A percentile compares a stretch with the other conserved stretches of the same genome.
Evolutionary conservation across 2,329 filamentous ascomycete species (phyloP).

Genomic region (Cylindrodendrum hubeiense): DNA sequence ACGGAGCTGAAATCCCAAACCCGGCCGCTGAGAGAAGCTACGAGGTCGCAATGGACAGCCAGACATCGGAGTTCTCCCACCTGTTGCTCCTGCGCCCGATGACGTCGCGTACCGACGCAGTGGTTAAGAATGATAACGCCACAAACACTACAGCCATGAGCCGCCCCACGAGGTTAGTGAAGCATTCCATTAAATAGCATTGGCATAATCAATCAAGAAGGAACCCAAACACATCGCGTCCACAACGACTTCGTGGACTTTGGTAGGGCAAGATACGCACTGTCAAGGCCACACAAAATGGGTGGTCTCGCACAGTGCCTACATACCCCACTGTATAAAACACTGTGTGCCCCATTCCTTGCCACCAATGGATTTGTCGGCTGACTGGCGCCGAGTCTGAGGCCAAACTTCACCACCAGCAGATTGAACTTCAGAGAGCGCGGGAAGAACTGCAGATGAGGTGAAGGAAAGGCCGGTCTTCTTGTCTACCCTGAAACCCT

Average conservation of each 20-base stretch:
- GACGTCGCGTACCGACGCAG: not conserved
- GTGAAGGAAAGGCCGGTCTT: not conserved
- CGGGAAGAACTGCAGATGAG: conserved; percentile 11
- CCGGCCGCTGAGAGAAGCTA: not conserved
- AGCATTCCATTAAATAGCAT: not conserved
- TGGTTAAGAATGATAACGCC: not conserved
- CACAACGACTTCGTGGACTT: not conserved
- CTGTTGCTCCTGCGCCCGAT: not conserved
- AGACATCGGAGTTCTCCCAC: not conserved
- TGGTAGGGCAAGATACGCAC: conserved; percentile 4
- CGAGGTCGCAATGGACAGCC: too few relatives aligned
- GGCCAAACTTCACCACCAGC: conserved; percentile 20
- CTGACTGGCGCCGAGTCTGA: conserved; percentile 17
- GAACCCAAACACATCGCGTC: not conserved
- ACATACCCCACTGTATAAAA: conserved; percentile 10
- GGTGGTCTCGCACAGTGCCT: conserved; percentile 3
- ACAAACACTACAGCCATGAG: not conserved
- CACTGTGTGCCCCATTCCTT: conserved; percentile 28
- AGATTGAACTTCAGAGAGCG: conserved; percentile 3
- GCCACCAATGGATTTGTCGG: conserved; percentile 26
- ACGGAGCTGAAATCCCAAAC: not conserved
- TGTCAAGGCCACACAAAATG: not conserved
- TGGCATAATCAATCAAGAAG: not conserved
- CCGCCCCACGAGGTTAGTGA: not conserved
- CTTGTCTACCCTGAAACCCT: not conserved